Evolutionary conservation across 495 filamentous ascomycete genomes (phyloP).

Genomic region (Hypomontagnella monticulosa): DNA sequence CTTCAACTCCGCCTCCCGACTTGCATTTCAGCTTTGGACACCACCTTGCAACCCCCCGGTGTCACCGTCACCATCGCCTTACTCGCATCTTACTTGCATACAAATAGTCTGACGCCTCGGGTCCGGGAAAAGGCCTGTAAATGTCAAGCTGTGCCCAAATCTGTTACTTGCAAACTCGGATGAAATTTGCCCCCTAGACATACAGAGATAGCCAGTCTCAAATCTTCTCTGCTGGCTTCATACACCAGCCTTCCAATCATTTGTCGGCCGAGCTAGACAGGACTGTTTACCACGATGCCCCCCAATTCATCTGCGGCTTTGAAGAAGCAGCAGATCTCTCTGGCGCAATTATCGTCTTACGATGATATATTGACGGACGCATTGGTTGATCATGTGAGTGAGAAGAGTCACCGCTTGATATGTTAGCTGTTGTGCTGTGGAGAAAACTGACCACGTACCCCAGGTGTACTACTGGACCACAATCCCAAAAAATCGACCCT

Average conservation of each 20-base stretch:
- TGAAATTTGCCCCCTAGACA: neutral
- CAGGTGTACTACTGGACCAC: conserved; percentile 95
- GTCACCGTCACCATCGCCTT: conserved; percentile 12
- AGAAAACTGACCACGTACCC: conserved; percentile 17
- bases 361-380: conserved; percentile 97
- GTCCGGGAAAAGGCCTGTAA: conserved; percentile 14
- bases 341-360: conserved; percentile 88
- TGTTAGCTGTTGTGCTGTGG: conserved; percentile 14
- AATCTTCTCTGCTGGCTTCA: neutral
- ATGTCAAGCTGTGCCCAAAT: conserved; percentile 4
- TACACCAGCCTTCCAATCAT: neutral
- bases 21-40: conserved; percentile 31
- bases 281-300: conserved; percentile 48
- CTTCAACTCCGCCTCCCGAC: conserved; percentile 28
- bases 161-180: neutral
- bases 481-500: conserved; percentile 91
- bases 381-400: conserved; percentile 89
- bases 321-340: conserved; percentile 77
- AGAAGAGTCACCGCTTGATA: conserved; percentile 36
- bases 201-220: neutral
- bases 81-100: conserved; percentile 35
- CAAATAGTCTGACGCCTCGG: conserved; percentile 14
- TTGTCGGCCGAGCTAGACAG: conserved; percentile 4
- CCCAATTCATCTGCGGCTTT: conserved; percentile 52
- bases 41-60: conserved; percentile 15